Conservation (phyloP, 306 rosid species). For the Macrotyloma uniflorum region DNA sequence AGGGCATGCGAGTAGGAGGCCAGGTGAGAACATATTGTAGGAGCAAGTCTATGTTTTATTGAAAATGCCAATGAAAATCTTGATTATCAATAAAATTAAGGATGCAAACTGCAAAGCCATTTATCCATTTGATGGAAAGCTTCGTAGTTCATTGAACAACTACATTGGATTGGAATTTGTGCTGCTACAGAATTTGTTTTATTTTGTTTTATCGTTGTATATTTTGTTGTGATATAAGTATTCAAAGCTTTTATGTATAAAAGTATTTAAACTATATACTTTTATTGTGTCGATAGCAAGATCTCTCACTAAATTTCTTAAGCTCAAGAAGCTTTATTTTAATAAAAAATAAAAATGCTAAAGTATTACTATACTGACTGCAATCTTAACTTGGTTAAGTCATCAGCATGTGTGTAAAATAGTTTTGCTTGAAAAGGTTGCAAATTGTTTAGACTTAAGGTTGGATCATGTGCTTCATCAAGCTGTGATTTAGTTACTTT, state of each 20-base stretch:
- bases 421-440: conserved; percentile 21
- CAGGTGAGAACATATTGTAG: conserved; percentile 63
- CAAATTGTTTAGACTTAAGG: conserved; percentile 16
- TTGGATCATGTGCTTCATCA: conserved; percentile 16
- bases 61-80: conserved; percentile 6
- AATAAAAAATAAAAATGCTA: too few relatives aligned
- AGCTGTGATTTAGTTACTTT: conserved; percentile 34
- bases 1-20: conserved; percentile 96
- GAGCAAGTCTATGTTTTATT: conserved; percentile 10
- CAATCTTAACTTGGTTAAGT: background rate
- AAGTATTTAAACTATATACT: background rate
- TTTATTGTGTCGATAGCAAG: background rate
- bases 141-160: background rate
- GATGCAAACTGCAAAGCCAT: background rate
- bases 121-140: conserved; percentile 17
- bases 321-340: background rate
- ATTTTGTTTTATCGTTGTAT: background rate
- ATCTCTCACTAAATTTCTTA: conserved; percentile 20
- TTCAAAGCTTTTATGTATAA: background rate
- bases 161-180: conserved; percentile 17
- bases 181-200: background rate
- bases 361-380: too few relatives aligned
- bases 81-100: conserved; percentile 4
- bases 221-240: background rate
- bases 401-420: background rate